Evolutionary conservation across 2,329 filamentous ascomycete genomes (phyloP).

Genomic region (Aulographum hederae): DNA sequence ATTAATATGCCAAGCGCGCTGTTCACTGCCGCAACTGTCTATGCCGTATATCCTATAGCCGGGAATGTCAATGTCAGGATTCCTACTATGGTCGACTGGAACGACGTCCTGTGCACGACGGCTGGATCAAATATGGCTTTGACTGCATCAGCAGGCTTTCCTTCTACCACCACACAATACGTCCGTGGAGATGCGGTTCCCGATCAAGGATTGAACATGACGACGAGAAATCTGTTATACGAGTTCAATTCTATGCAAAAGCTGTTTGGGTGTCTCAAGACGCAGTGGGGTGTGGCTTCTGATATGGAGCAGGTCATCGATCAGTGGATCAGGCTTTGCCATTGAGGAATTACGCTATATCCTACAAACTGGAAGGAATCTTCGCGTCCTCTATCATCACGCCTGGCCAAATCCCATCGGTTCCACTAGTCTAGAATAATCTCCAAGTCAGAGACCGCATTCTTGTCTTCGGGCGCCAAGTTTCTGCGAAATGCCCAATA

Average conservation of each 20-base stretch:
- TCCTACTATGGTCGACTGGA: slow-evolving; percentile 23
- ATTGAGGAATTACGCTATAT: slow-evolving; percentile 9
- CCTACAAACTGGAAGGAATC: too few relatives aligned
- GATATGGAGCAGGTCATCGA: slow-evolving; percentile 27
- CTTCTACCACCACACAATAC: slow-evolving; percentile 20
- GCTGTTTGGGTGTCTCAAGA: slow-evolving; percentile 23
- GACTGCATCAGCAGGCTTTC: slow-evolving; percentile 6
- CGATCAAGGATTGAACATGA: slow-evolving; percentile 9
- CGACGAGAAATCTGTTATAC: slow-evolving; percentile 23
- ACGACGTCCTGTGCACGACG: slow-evolving; percentile 14
- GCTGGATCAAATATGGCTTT: neutral
- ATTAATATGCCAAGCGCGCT: slow-evolving; percentile 26
- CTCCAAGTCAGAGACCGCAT: too few relatives aligned
- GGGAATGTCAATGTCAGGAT: slow-evolving; percentile 19
- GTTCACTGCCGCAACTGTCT: slow-evolving; percentile 25
- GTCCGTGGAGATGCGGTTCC: slow-evolving; percentile 14
- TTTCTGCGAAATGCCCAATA: too few relatives aligned
- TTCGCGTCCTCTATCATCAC: too few relatives aligned
- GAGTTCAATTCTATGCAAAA: slow-evolving; percentile 29
- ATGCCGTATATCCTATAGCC: slow-evolving; percentile 21
- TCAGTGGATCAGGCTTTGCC: slow-evolving; percentile 24
- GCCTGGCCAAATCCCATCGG: too few relatives aligned
- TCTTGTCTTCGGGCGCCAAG: too few relatives aligned
- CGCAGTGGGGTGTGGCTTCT: slow-evolving; percentile 26
- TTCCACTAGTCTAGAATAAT: too few relatives aligned